Percentiles rank a stretch among this genome's conserved stretches.
phyloP scores from a whole-genome alignment of 306 rosid species.

The Quercus cerris region DNA sequence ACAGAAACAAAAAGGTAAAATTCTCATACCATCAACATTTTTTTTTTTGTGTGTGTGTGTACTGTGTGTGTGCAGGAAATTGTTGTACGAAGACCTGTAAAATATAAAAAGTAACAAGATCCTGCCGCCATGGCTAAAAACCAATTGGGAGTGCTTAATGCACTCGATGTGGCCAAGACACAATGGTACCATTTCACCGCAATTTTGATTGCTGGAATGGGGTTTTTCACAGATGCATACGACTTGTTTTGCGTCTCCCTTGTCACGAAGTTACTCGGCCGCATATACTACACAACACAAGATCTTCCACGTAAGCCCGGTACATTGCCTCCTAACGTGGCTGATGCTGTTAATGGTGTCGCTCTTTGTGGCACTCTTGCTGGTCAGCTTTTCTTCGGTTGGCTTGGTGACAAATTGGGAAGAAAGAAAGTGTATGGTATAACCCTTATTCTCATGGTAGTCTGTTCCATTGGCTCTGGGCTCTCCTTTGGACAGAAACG shows the following conservation, averaged over 20 bases:
- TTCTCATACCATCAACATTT: not conserved
- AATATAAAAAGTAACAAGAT: not conserved
- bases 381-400: conserved; percentile 18
- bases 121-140: not conserved
- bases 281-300: not conserved
- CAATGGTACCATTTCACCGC: conserved; percentile 5
- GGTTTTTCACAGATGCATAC: conserved; percentile 17
- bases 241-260: conserved; percentile 16
- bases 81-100: not conserved
- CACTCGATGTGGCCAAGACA: not conserved
- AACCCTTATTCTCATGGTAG: conserved; percentile 9
- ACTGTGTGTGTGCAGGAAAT: not conserved
- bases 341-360: conserved; percentile 8
- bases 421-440: conserved; percentile 10
- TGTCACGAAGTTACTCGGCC: conserved; percentile 10
- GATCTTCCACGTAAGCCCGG: not conserved
- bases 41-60: not conserved
- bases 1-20: not conserved
- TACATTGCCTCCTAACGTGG: conserved; percentile 10
- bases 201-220: conserved; percentile 9
- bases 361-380: conserved; percentile 15
- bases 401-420: conserved; percentile 10
- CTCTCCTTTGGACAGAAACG: not conserved
- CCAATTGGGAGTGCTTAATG: not conserved
- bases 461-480: conserved; percentile 12